Conservation (phyloP, 2,329 filamentous ascomycete genomes). For the Huntiella decipiens region DNA sequence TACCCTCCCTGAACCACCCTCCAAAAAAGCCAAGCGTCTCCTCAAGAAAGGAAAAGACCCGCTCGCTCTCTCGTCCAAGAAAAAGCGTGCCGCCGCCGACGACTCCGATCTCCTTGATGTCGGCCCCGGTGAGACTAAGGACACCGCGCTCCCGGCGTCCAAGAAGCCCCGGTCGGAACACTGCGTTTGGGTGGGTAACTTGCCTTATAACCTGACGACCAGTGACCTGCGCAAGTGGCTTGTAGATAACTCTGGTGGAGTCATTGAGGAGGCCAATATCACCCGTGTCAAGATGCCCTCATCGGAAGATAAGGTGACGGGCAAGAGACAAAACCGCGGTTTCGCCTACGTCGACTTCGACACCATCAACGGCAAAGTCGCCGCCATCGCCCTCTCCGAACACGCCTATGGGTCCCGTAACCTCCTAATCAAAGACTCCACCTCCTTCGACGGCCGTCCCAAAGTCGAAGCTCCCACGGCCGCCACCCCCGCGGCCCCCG, state of each 20-base stretch:
- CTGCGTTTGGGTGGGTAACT: constrained; percentile 90
- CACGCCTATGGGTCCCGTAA: constrained; percentile 56
- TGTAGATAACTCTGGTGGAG: constrained; percentile 47
- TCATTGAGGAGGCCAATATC: constrained; percentile 50
- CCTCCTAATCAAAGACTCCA: constrained; percentile 83
- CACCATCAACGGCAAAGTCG: constrained; percentile 46
- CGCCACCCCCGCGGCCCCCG: constrained; percentile 13
- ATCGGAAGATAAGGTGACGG: constrained; percentile 14
- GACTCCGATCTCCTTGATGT: constrained; percentile 15
- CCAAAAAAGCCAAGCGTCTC: constrained; percentile 78
- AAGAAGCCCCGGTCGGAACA: constrained; percentile 50
- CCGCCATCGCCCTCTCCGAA: constrained; percentile 76
- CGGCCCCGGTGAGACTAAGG: not conserved
- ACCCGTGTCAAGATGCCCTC: constrained; percentile 65
- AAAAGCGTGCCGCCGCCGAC: constrained; percentile 21
- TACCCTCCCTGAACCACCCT: constrained; percentile 74
- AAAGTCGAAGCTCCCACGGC: constrained; percentile 11
- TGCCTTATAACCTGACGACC: constrained; percentile 65
- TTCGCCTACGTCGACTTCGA: constrained; percentile 94
- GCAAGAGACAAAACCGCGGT: constrained; percentile 49
- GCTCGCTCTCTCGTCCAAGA: constrained; percentile 21
- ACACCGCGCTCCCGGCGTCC: not conserved
- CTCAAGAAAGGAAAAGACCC: constrained; percentile 65
- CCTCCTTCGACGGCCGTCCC: constrained; percentile 77
- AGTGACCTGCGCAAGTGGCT: constrained; percentile 63